Evolutionary conservation across 169 alveolate genomes (phyloP), one percentile per base, ranked within the genome.

Genomic region (Cryptosporidium canis): DNA sequence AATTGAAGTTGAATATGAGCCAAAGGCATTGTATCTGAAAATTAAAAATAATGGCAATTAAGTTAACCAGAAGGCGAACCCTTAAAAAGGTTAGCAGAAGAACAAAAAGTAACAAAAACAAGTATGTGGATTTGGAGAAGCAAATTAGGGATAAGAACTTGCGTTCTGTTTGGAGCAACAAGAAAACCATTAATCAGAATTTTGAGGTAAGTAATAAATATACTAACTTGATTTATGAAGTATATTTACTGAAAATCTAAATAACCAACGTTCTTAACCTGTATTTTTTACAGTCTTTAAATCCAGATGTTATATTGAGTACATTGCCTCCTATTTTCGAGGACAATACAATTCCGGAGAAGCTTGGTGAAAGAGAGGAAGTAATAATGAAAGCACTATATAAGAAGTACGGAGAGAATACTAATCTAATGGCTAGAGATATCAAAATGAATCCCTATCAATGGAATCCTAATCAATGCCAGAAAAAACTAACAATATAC

Each of bases 301-400:
- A 21, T 41, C 58, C 72, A 41, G 61, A 61, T 9, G 72, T 58
- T 56, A 37, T 77, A 39, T 27, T 77, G 31, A 63, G 18, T 37
- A 44, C 39, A 14, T 44, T 77, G 24, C 87, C 87, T 9, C 67
- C 41, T 1, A 67, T 16, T 35, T 77, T 61, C 12, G 24, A 55
- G 21, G 63, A 58, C 41, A 61, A 58, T 27, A 37, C 61, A 24
- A 24, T 39, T 18, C 87, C 72, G 3, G 48, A 56, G 33, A 77
- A 14, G 27, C 87, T 77, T 33, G 87, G 87, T 18, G 87, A 77
- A 58, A 55, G 87, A 35, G 87, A 77, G 39, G 66, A 77, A 43
- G 44, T 24, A 6, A 77, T 77, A 18, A 63, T 77, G 37, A 37
- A 39, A 45, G 35, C 77, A 27, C 24, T 77, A 37, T 41, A 77